phyloP scores from a whole-genome alignment of 257 asterid species.

The Eucommia ulmoides region DNA sequence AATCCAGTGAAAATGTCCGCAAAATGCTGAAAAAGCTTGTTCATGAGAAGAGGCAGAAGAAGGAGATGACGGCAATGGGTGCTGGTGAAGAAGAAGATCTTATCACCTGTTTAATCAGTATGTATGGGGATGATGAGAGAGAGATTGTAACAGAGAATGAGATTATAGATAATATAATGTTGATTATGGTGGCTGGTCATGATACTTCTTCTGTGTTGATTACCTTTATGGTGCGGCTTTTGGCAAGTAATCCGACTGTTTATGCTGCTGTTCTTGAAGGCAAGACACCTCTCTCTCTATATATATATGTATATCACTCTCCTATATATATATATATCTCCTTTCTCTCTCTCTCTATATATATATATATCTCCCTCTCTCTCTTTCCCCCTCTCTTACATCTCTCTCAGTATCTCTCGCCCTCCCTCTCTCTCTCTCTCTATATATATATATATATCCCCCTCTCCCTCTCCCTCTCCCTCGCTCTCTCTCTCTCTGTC shows the following conservation, averaged over 20 bases:
- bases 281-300: constrained; percentile 7
- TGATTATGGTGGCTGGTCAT: constrained; percentile 56
- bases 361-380: too few relatives aligned
- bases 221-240: constrained; percentile 38
- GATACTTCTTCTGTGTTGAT: constrained; percentile 58
- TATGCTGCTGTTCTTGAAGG: constrained; percentile 51
- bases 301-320: too few relatives aligned
- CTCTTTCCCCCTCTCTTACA: too few relatives aligned
- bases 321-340: too few relatives aligned
- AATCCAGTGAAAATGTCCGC: constrained; percentile 38
- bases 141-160: constrained; percentile 42
- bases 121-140: constrained; percentile 22
- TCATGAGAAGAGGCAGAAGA: constrained; percentile 30
- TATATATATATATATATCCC: too few relatives aligned
- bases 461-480: too few relatives aligned
- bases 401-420: too few relatives aligned
- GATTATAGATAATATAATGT: constrained; percentile 47
- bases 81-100: constrained; percentile 49
- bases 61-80: too few relatives aligned
- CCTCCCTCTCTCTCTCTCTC: too few relatives aligned
- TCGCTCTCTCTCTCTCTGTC: too few relatives aligned
- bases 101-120: constrained; percentile 53
- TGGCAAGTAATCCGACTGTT: constrained; percentile 33
- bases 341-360: neutral
- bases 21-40: constrained; percentile 39